Evolutionary conservation across 768 basidiomycete genomes (phyloP).

Genomic region (Daedaleopsis nitida): DNA sequence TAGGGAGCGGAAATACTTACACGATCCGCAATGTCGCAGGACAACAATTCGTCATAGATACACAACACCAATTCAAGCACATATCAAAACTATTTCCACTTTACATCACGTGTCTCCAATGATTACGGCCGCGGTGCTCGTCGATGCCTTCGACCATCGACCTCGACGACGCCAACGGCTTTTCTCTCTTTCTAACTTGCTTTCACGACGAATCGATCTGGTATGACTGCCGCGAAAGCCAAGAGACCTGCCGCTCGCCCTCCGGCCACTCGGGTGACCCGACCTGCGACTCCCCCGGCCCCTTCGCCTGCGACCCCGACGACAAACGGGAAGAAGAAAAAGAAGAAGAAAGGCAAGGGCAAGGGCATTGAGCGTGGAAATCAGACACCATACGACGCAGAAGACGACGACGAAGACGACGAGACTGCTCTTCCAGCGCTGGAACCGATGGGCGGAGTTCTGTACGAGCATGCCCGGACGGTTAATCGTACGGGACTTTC

Average conservation of each 20-base stretch:
- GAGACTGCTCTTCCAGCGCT: constrained; percentile 27
- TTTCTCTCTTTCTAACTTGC: constrained; percentile 4
- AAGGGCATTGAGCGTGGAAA: constrained; percentile 25
- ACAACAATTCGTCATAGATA: too few relatives aligned
- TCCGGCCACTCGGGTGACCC: constrained; percentile 13
- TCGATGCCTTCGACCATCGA: constrained; percentile 15
- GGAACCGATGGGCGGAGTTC: constrained; percentile 22
- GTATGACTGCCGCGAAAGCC: constrained; percentile 25
- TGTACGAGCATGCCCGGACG: constrained; percentile 17
- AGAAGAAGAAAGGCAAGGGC: constrained; percentile 50
- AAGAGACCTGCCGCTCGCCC: constrained; percentile 20
- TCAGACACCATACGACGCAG: constrained; percentile 16
- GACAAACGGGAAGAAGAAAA: constrained; percentile 41
- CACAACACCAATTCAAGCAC: neutral
- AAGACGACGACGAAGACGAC: constrained; percentile 34
- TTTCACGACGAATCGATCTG: constrained; percentile 10
- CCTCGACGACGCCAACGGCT: constrained; percentile 10
- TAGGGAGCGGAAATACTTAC: too few relatives aligned
- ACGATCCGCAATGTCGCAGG: too few relatives aligned
- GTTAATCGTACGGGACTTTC: constrained; percentile 39
- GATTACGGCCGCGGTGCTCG: constrained; percentile 11
- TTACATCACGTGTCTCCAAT: constrained; percentile 6
- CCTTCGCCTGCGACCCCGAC: constrained; percentile 13
- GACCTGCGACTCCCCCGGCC: constrained; percentile 18
- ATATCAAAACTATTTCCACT: constrained; percentile 1